Conservation (phyloP, 1,139 yeast species). For the Diutina siamensis region DNA sequence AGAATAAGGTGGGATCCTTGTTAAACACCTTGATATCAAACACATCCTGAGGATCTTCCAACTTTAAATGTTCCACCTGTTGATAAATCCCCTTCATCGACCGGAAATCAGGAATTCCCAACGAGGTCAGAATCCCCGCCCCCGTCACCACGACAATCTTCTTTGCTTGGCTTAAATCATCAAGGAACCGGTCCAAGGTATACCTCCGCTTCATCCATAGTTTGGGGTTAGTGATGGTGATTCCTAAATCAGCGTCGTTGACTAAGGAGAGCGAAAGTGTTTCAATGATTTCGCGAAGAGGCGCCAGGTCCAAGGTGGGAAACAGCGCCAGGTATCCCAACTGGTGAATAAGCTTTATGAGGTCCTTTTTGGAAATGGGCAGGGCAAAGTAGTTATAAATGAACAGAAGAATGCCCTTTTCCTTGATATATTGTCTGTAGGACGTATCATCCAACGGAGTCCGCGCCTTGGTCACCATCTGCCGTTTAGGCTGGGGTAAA, state of each 20-base stretch:
- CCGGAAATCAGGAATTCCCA: constrained; percentile 93
- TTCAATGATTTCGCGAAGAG: constrained; percentile 5
- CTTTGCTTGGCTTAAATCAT: constrained; percentile 38
- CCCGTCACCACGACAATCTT: constrained; percentile 80
- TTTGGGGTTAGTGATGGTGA: constrained; percentile 15
- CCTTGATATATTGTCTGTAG: constrained; percentile 2
- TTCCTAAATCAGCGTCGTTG: constrained; percentile 44
- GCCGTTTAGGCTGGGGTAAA: not conserved
- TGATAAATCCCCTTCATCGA: constrained; percentile 83
- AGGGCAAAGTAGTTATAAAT: not conserved
- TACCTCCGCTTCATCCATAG: constrained; percentile 10
- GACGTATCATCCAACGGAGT: not conserved
- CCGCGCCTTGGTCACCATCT: not conserved
- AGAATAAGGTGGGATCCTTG: constrained; percentile 74
- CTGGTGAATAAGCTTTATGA: not conserved
- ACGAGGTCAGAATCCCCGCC: constrained; percentile 88
- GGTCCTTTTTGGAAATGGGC: not conserved
- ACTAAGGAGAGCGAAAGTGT: not conserved
- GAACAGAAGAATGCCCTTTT: not conserved
- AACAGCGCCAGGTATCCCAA: not conserved
- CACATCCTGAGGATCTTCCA: constrained; percentile 90
- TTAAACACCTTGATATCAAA: constrained; percentile 68
- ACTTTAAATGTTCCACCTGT: constrained; percentile 50
- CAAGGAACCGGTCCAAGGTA: constrained; percentile 48
- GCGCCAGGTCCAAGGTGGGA: not conserved